Evolutionary conservation across 2,329 filamentous ascomycete genomes (phyloP), one percentile per base, ranked within the genome.

Genomic region (Ascocoryne sarcoides): DNA sequence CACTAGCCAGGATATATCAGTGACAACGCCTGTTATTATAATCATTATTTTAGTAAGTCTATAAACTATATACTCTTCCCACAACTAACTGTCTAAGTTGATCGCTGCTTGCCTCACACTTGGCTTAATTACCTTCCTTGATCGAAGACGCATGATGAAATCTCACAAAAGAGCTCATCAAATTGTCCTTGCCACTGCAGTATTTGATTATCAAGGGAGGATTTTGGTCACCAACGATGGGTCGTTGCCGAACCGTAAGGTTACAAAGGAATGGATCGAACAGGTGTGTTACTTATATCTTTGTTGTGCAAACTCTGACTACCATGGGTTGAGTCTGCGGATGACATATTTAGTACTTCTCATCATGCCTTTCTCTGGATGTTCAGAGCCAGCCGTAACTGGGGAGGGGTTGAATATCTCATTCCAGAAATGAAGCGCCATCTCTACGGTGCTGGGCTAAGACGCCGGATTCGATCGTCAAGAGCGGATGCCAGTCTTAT

Each of bases 291-390:
- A 15, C 12, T 8, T 17, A 3, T 10, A 3, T 9, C 5, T 2
- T 10, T 32, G 12, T 21, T 20, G 10, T 14, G 10, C 2, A 19
- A 35, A n/a, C 32, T 40, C 36, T 38, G 33, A 40, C 42, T 37
- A 28, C 29, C 12, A 3, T 38, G 8, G 4, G 49, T 47, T n/a
- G n/a, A 63, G 58, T 78, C 76, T 19, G 75, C 81, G 39, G 76
- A 80, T 44, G 85, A 93, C 45, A 75, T 80, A 10, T 89, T 95
- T 54, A 79, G 78, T 41, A 78, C 79, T 17, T 75, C 76, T 0
- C 86, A 94, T 56, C 76, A 84, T 0, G 76, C 89, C 2, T 94
- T 92, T 61, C 77, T 88, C 36, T 94, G 88, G 88, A 81, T 92
- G 54, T 93, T 84, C 57, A 76, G 84, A 42, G 84, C 86, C 2